Evolutionary conservation across 2,329 filamentous ascomycete species (phyloP).

Genomic region (Biscogniauxia marginata): DNA sequence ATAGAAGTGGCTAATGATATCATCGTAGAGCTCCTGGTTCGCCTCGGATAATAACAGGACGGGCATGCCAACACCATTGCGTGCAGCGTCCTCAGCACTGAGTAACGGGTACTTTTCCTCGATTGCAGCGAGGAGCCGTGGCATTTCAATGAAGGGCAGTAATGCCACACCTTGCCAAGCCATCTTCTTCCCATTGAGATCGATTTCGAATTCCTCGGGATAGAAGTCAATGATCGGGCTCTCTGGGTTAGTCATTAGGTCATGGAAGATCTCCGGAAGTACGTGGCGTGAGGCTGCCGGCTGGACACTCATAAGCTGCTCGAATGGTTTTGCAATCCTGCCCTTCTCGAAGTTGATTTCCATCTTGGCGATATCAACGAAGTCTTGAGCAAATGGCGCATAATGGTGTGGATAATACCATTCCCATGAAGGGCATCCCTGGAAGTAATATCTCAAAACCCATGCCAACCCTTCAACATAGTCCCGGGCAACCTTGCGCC

Average conservation of each 20-base stretch:
- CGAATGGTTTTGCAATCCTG: slow-evolving; percentile 83
- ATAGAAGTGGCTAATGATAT: slow-evolving; percentile 83
- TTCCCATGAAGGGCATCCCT: slow-evolving; percentile 97
- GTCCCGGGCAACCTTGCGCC: slow-evolving; percentile 81
- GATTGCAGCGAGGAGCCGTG: slow-evolving; percentile 78
- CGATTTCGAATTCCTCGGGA: slow-evolving; percentile 87
- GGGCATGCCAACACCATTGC: slow-evolving; percentile 79
- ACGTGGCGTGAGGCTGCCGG: slow-evolving; percentile 91
- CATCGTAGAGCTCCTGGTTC: slow-evolving; percentile 77
- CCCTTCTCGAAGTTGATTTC: slow-evolving; percentile 81
- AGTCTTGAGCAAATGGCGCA: slow-evolving; percentile 94
- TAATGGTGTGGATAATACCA: slow-evolving; percentile 99
- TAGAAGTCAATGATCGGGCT: slow-evolving; percentile 98
- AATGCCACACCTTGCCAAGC: slow-evolving; percentile 95
- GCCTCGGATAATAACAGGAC: slow-evolving; percentile 81
- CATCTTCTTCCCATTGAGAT: slow-evolving; percentile 97
- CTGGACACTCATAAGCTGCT: slow-evolving; percentile 97
- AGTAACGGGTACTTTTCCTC: slow-evolving; percentile 77
- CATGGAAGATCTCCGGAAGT: slow-evolving; percentile 83
- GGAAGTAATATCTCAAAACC: slow-evolving; percentile 96
- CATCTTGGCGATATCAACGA: slow-evolving; percentile 78
- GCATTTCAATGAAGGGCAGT: slow-evolving; percentile 94
- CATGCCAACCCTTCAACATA: slow-evolving; percentile 94
- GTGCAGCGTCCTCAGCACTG: slow-evolving; percentile 69
- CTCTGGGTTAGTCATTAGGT: slow-evolving; percentile 82